These are phyloP conservation scores for Solanum sejunctum DNA, from an alignment of 257 asterid genomes.

Conservation along the genomic window DNA sequence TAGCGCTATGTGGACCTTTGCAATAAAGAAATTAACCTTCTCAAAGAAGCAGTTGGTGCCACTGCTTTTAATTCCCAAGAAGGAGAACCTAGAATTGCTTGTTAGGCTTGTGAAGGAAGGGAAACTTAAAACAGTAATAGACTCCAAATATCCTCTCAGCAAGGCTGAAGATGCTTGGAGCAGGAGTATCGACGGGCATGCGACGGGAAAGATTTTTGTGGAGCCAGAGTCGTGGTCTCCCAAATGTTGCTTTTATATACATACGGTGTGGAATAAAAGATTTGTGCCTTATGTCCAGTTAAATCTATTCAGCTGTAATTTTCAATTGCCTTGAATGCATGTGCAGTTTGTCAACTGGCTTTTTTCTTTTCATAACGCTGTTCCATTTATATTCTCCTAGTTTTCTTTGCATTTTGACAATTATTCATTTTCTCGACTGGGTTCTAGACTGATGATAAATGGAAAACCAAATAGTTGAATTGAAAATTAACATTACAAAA, in stretches of 20 bases:
- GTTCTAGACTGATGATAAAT: not conserved
- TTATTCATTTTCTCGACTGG: not conserved
- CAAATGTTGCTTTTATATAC: not conserved
- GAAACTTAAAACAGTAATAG: constrained; percentile 45
- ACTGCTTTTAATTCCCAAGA: constrained; percentile 9
- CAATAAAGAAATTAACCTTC: constrained; percentile 24
- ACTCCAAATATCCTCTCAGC: constrained; percentile 31
- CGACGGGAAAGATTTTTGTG: constrained; percentile 54
- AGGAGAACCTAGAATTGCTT: constrained; percentile 20
- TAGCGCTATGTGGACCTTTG: constrained; percentile 23
- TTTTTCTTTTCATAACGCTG: not conserved
- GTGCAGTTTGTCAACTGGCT: not conserved
- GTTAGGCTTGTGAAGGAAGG: constrained; percentile 50
- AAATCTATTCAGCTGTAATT: not conserved
- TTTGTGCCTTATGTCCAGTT: not conserved
- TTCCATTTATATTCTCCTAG: not conserved
- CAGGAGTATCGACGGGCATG: constrained; percentile 49
- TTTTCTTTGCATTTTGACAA: not conserved
- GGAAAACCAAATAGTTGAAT: not conserved
- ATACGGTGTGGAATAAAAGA: not conserved
- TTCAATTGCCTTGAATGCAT: not conserved
- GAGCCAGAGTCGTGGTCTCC: constrained; percentile 4
- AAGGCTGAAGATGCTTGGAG: constrained; percentile 59
- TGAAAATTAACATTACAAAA: not conserved
- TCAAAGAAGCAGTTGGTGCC: constrained; percentile 44